Percentiles rank a stretch among this genome's conserved stretches.
These are phyloP conservation scores for Cystobasidium tubakii DNA, from an alignment of 768 basidiomycete species.

Conservation along the genomic window DNA sequence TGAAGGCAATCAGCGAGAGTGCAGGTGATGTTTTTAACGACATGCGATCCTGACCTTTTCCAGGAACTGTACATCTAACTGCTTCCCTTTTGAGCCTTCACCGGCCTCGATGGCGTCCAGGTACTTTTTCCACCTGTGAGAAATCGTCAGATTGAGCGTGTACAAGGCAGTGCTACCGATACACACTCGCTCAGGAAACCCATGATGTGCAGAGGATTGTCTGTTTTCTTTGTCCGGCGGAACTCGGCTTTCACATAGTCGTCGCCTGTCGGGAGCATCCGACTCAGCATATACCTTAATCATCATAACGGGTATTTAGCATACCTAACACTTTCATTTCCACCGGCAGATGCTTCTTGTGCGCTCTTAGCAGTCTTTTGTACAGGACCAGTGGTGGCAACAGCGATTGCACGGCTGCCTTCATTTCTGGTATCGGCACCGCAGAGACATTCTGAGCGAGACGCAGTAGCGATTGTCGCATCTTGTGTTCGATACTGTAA, in stretches of 20 bases:
- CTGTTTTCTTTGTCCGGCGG: slow-evolving; percentile 67
- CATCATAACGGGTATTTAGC: too few relatives aligned
- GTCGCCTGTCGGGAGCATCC: slow-evolving; percentile 56
- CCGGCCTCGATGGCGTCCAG: slow-evolving; percentile 58
- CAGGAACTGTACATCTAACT: slow-evolving; percentile 48
- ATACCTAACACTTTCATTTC: slow-evolving; percentile 84
- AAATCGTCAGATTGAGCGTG: background rate
- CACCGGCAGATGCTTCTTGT: slow-evolving; percentile 59
- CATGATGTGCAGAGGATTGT: slow-evolving; percentile 84
- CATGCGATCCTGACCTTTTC: slow-evolving; percentile 51
- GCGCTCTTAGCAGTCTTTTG: slow-evolving; percentile 71
- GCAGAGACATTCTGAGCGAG: slow-evolving; percentile 18
- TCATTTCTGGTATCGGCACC: background rate
- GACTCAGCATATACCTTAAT: too few relatives aligned
- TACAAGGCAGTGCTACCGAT: background rate
- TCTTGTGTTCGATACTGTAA: background rate
- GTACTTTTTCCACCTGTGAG: slow-evolving; percentile 68
- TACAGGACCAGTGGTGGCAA: slow-evolving; percentile 55
- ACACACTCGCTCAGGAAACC: slow-evolving; percentile 79
- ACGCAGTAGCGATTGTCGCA: slow-evolving; percentile 7
- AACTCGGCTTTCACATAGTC: slow-evolving; percentile 81
- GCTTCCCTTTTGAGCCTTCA: slow-evolving; percentile 43
- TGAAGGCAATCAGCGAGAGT: background rate
- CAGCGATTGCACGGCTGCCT: slow-evolving; percentile 23
- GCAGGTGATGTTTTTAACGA: slow-evolving; percentile 41